A percentile compares a stretch with the other conserved stretches of the same genome.
phyloP scores from a whole-genome alignment of 2,329 filamentous ascomycete species.

The Xylariomycetidae sp. region DNA sequence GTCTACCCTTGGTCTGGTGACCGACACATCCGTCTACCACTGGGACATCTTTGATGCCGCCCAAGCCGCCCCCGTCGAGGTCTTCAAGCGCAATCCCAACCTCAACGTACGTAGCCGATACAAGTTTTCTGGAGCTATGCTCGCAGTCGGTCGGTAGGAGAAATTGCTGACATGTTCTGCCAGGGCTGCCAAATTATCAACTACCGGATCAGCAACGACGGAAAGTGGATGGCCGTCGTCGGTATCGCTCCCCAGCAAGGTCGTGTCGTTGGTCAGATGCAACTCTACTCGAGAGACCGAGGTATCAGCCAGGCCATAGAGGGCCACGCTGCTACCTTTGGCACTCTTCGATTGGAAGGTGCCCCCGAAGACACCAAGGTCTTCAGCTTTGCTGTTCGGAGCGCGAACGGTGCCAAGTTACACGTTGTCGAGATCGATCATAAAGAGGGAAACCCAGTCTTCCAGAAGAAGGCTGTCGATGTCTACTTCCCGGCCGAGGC shows the following conservation, averaged over 20 bases:
- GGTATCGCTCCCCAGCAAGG: constrained; percentile 92
- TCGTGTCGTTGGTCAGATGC: constrained; percentile 91
- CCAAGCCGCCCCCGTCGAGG: constrained; percentile 75
- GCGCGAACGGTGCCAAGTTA: constrained; percentile 83
- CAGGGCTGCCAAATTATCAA: constrained; percentile 99
- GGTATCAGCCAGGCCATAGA: constrained; percentile 98
- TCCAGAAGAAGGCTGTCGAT: constrained; percentile 93
- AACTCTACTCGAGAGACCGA: constrained; percentile 92
- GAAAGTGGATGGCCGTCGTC: constrained; percentile 97
- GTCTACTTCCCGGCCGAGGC: constrained; percentile 97
- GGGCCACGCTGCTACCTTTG: constrained; percentile 92
- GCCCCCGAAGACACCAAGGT: constrained; percentile 88
- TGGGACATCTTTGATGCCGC: constrained; percentile 92
- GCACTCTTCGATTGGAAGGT: constrained; percentile 80
- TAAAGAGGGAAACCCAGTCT: constrained; percentile 78
- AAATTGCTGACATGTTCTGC: not conserved
- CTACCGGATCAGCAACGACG: constrained; percentile 91
- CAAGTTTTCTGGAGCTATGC: too few species aligned
- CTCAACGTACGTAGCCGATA: constrained; percentile 60
- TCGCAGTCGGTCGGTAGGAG: too few species aligned
- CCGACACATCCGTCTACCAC: constrained; percentile 86
- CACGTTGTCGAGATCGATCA: constrained; percentile 98
- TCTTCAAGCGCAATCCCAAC: constrained; percentile 92
- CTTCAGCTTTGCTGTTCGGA: constrained; percentile 93
- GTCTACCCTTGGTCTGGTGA: constrained; percentile 80